Base-by-base conservation (phyloP, 2,329 filamentous ascomycete species). In the Fusarium transvaalense region DNA sequence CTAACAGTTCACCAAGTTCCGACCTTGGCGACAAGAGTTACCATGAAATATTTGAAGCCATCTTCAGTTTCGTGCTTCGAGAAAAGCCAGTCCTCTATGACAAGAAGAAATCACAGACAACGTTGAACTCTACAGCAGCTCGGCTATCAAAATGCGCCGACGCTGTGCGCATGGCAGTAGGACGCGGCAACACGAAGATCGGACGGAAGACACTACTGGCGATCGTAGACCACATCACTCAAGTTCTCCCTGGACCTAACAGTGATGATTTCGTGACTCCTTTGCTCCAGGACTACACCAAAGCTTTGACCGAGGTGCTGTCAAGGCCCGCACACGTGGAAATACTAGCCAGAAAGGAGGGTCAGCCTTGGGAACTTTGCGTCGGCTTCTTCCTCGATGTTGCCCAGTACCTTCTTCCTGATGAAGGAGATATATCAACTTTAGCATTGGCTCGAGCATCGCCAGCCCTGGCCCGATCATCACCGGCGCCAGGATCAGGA, bases 171-270 rank as follows among this genome's bases (percentile, higher is more conserved):
- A 83, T 90, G 27, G 87, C 91, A 25, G 85, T 97, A 47, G 89
- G 91, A 67, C 86, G 91, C 55, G 91, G 92, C 23, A 83, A 90
- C 32, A 80, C 84, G 21, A 90, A 86, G 63, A 79, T 98, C 66
- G 91, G 89, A 74, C 83, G 85, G 62, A 97, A 93, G 77, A 95
- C 94, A 1, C 83, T 95, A n/a, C 86, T 90, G 71, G 88, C 91
- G 8, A 82, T 97, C 17, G 83, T 97, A 68, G 89, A 93, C 68
- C 94, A 97, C 78, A 91, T 98, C 64, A 90, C 88, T 5, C 89
- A 97, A 68, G 88, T 89, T 19, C 83, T 97, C 5, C 87, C 89
- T 3, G 85, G 83, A 0, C 79, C 80, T 5, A 86, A 89, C 56
- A 86, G 89, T 55, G 88, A 88, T 15, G 85, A 83, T 3, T 87